Evolutionary conservation across 2,329 filamentous ascomycete genomes (phyloP).

Genomic region (Microsporum audouinii): DNA sequence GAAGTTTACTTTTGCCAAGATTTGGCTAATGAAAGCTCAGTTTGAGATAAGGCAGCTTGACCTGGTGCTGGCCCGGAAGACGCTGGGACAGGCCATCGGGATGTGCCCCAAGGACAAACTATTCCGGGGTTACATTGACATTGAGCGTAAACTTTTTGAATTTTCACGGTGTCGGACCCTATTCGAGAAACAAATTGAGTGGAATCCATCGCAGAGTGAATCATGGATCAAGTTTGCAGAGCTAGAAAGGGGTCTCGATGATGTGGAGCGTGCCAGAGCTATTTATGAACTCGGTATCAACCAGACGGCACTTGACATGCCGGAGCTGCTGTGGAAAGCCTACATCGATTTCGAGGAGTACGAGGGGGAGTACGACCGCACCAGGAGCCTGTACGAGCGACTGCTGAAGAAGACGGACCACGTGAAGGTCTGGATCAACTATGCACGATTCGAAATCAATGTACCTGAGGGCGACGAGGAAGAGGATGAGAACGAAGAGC

Average conservation of each 20-base stretch:
- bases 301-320: constrained; percentile 85
- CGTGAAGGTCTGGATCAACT: constrained; percentile 98
- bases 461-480: constrained; percentile 55
- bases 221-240: constrained; percentile 97
- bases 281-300: constrained; percentile 86
- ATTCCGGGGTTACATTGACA: constrained; percentile 84
- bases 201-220: constrained; percentile 78
- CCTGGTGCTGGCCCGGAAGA: constrained; percentile 69
- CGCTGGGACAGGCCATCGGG: constrained; percentile 78
- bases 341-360: constrained; percentile 99
- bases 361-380: constrained; percentile 77
- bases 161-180: constrained; percentile 82
- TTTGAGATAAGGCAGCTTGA: constrained; percentile 86
- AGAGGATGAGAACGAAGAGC: constrained; percentile 41
- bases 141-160: constrained; percentile 89
- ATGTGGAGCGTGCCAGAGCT: constrained; percentile 72
- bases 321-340: constrained; percentile 91
- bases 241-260: constrained; percentile 80
- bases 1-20: constrained; percentile 92
- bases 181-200: constrained; percentile 89
- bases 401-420: constrained; percentile 91
- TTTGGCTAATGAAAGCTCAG: constrained; percentile 88
- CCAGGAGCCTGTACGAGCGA: constrained; percentile 74
- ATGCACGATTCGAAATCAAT: constrained; percentile 96
- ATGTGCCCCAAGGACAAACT: constrained; percentile 94